Conservation (phyloP, 306 rosid genomes). For the Malus fusca region DNA sequence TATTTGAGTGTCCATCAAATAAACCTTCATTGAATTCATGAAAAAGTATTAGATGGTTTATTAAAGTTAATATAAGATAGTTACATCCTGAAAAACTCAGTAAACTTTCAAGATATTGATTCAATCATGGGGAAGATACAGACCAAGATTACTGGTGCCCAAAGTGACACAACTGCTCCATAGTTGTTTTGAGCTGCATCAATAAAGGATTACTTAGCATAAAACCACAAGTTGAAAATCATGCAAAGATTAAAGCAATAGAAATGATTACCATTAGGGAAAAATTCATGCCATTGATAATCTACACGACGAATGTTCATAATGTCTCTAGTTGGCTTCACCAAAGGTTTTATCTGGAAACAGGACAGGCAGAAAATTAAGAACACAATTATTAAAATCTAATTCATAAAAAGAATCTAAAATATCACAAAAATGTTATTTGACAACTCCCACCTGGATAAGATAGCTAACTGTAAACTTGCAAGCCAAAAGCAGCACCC, state of each 20-base stretch:
- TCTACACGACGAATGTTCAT: conserved; percentile 62
- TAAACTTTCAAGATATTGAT: conserved; percentile 15
- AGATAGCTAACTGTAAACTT: conserved; percentile 76
- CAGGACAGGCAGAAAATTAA: conserved; percentile 5
- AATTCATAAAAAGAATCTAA: not conserved
- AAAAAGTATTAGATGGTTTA: conserved; percentile 14
- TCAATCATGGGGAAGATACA: conserved; percentile 18
- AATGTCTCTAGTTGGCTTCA: conserved; percentile 81
- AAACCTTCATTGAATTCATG: conserved; percentile 53
- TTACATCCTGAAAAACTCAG: conserved; percentile 8
- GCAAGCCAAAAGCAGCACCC: conserved; percentile 74
- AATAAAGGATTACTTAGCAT: conserved; percentile 20
- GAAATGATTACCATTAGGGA: conserved; percentile 56
- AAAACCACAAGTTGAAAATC: conserved; percentile 10
- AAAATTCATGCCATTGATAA: conserved; percentile 87
- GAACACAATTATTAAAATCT: not conserved
- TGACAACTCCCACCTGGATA: conserved; percentile 51
- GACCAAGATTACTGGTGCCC: conserved; percentile 81
- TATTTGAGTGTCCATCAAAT: conserved; percentile 96
- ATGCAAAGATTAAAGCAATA: conserved; percentile 15
- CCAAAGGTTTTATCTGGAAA: conserved; percentile 77
- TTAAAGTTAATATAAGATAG: conserved; percentile 4
- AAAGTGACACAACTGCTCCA: conserved; percentile 73
- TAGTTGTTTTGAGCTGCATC: conserved; percentile 65
- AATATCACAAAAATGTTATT: conserved; percentile 3